These are phyloP conservation scores for Penicillium arizonense DNA, from an alignment of 495 filamentous ascomycete species.

Conservation along the genomic window DNA sequence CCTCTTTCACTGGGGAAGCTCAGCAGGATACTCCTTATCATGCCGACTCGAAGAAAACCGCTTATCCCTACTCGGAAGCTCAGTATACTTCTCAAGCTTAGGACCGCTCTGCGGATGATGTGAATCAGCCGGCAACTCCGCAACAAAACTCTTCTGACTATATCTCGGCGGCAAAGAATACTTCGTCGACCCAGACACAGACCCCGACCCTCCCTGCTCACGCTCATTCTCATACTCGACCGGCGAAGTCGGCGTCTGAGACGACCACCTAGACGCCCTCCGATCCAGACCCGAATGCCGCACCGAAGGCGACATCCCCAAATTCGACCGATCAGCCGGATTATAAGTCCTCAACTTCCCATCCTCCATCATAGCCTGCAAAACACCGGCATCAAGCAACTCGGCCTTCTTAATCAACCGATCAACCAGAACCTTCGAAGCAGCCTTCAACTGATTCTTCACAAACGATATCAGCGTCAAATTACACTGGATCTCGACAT, in stretches of 20 bases:
- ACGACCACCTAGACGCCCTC: neutral
- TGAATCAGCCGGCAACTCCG: conserved; percentile 12
- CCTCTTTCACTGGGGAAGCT: neutral
- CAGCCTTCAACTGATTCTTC: conserved; percentile 71
- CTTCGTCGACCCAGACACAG: neutral
- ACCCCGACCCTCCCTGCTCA: neutral
- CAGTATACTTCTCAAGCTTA: neutral
- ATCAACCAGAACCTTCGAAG: conserved; percentile 64
- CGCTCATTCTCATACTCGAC: neutral
- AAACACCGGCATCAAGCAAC: conserved; percentile 26
- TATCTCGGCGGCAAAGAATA: neutral
- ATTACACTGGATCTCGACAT: conserved; percentile 76
- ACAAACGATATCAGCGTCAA: conserved; percentile 69
- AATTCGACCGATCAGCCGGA: conserved; percentile 20
- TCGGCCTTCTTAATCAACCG: conserved; percentile 61
- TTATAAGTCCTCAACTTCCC: conserved; percentile 29
- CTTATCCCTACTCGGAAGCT: conserved; percentile 3
- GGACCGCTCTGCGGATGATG: neutral
- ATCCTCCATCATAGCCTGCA: conserved; percentile 27
- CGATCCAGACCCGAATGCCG: neutral
- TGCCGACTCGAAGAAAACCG: neutral
- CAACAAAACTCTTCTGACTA: neutral
- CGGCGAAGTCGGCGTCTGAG: neutral
- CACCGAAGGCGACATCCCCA: neutral
- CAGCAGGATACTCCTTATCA: conserved; percentile 2